A percentile compares a stretch with the other conserved stretches of the same genome.
These are phyloP conservation scores for Tolypocladium paradoxum DNA, from an alignment of 2,329 filamentous ascomycete genomes.

Conservation along the genomic window DNA sequence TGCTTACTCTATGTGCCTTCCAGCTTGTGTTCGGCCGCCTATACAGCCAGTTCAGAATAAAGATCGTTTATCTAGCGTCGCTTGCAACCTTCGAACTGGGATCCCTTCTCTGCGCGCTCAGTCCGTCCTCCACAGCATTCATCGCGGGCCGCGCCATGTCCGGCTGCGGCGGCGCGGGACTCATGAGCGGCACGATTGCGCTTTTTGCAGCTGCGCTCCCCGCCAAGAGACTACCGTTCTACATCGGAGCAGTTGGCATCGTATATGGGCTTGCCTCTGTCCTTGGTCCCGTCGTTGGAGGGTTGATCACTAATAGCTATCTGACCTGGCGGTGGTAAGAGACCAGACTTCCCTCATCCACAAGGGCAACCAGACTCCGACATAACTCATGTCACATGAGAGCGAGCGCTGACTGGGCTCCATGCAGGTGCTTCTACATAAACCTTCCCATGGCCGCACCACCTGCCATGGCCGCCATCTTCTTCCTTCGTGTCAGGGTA, in stretches of 20 bases:
- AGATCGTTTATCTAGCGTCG: background rate
- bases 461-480: background rate
- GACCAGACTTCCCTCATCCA: background rate
- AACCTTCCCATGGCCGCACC: background rate
- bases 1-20: background rate
- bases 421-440: background rate
- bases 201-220: background rate
- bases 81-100: background rate
- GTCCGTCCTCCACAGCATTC: background rate
- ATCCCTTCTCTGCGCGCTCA: background rate
- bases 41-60: background rate
- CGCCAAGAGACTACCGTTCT: background rate
- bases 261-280: conserved; percentile 1
- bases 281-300: background rate
- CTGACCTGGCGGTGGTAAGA: conserved; percentile 1
- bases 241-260: background rate
- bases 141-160: background rate
- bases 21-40: conserved; percentile 1
- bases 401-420: background rate
- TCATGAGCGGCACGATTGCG: background rate
- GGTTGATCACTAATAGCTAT: background rate
- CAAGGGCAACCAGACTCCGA: background rate
- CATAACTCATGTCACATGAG: background rate
- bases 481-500: background rate
- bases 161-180: background rate